Conservation (phyloP, 129 eudicot genomes). For the Tanacetum coccineum region DNA sequence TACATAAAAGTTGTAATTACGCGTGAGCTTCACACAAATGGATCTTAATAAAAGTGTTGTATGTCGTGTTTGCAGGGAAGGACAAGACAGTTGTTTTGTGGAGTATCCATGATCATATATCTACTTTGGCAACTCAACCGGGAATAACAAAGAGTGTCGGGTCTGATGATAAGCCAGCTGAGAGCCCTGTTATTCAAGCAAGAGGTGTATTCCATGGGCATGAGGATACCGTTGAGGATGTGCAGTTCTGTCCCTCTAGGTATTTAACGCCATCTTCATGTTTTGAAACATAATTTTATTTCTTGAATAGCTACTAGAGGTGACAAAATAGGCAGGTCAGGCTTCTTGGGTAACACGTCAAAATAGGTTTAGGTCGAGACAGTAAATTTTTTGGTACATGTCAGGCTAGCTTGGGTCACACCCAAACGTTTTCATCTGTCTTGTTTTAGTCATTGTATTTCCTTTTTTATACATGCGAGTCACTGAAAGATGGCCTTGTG, state of each 20-base stretch:
- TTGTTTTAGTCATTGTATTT: too few relatives aligned
- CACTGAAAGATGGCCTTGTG: too few relatives aligned
- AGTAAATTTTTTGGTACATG: too few relatives aligned
- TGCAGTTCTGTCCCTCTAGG: slow-evolving; percentile 93
- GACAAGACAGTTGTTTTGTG: slow-evolving; percentile 83
- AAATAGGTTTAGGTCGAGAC: too few relatives aligned
- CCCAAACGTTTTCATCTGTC: too few relatives aligned
- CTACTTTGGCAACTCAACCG: slow-evolving; percentile 58
- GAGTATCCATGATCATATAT: slow-evolving; percentile 92
- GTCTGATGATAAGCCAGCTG: slow-evolving; percentile 33
- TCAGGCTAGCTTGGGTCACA: too few relatives aligned
- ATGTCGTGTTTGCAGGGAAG: slow-evolving; percentile 54
- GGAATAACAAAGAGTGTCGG: slow-evolving; percentile 30
- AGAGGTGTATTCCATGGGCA: slow-evolving; percentile 81
- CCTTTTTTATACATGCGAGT: too few relatives aligned
- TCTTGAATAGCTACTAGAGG: too few relatives aligned
- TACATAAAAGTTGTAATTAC: not conserved
- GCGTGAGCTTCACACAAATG: slow-evolving; percentile 3
- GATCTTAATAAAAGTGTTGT: not conserved
- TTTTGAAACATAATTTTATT: not conserved
- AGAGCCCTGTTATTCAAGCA: slow-evolving; percentile 61
- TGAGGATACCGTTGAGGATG: slow-evolving; percentile 85
- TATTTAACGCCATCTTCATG: slow-evolving; percentile 16
- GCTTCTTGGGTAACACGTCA: too few relatives aligned
- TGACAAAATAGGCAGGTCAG: too few relatives aligned